These are phyloP conservation scores for Fagopyrum tataricum DNA, from an alignment of 148 eudicot species.

Conservation along the genomic window DNA sequence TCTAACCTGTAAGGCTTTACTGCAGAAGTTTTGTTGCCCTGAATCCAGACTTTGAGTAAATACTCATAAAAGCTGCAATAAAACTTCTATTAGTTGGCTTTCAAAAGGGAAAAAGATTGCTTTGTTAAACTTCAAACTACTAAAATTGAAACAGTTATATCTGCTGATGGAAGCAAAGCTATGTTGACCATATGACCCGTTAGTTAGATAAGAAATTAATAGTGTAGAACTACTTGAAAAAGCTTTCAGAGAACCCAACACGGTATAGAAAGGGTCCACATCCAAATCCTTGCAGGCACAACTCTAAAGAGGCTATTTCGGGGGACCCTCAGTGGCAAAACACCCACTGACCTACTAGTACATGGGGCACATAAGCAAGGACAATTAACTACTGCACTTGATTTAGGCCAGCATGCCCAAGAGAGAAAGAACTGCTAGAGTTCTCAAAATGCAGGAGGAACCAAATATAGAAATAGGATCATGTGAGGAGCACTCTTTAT, in stretches of 20 bases:
- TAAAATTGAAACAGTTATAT: not conserved
- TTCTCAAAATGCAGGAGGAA: not conserved
- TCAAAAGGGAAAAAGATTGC: not conserved
- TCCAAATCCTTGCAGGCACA: not conserved
- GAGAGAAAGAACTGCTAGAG: not conserved
- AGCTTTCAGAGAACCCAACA: not conserved
- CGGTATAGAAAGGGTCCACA: not conserved
- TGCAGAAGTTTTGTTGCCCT: conserved; percentile 82
- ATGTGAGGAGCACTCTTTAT: too few relatives aligned
- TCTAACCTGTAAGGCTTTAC: conserved; percentile 90
- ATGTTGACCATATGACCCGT: not conserved
- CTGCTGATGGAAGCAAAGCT: not conserved
- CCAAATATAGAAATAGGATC: not conserved
- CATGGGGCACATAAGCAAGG: not conserved
- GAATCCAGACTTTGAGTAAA: conserved; percentile 95
- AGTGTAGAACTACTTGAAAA: not conserved
- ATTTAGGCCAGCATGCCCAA: conserved; percentile 1
- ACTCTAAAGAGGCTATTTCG: not conserved
- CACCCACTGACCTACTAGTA: not conserved
- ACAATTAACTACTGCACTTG: not conserved
- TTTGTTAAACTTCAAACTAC: not conserved
- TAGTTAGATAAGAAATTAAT: not conserved
- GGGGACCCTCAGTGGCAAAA: not conserved
- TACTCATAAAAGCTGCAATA: conserved; percentile 92
- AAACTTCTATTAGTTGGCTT: conserved; percentile 13